phyloP scores from a whole-genome alignment of 2,329 filamentous ascomycete genomes.

The Monilinia vaccinii-corymbosi region DNA sequence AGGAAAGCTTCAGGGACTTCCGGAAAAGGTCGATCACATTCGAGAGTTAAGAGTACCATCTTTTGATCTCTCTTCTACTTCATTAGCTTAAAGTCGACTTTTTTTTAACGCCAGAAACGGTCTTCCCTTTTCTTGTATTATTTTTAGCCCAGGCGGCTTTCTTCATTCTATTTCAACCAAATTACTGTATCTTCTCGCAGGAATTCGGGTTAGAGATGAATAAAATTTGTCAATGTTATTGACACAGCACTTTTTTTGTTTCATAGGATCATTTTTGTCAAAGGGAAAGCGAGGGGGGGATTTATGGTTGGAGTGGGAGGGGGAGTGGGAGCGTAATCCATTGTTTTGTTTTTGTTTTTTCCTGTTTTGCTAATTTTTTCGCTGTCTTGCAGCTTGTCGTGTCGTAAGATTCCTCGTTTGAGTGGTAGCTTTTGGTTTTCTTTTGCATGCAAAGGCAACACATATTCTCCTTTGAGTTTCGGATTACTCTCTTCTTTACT shows the following conservation, averaged over 20 bases:
- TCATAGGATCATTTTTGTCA: not conserved
- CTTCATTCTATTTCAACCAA: not conserved
- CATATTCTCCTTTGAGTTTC: not conserved
- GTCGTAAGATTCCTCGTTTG: slow-evolving; percentile 1
- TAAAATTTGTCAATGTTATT: not conserved
- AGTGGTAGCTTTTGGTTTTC: not conserved
- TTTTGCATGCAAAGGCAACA: not conserved
- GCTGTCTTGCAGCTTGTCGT: not conserved
- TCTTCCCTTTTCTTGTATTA: slow-evolving; percentile 4
- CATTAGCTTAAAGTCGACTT: not conserved
- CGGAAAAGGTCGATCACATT: slow-evolving; percentile 22
- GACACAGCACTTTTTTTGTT: slow-evolving; percentile 2
- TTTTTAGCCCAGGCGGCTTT: slow-evolving; percentile 5
- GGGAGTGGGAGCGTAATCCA: slow-evolving; percentile 7
- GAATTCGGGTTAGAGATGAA: not conserved
- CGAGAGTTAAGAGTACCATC: slow-evolving; percentile 26
- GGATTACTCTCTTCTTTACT: not conserved
- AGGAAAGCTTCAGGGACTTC: slow-evolving; percentile 20
- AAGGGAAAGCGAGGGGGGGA: not conserved
- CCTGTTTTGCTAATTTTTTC: not conserved
- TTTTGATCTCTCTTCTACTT: slow-evolving; percentile 2
- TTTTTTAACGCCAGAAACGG: not conserved
- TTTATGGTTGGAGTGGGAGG: not conserved
- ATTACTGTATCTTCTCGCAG: not conserved
- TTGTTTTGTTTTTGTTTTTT: not conserved